phyloP scores from a whole-genome alignment of 768 basidiomycete genomes.

The Lactarius tabidus region DNA sequence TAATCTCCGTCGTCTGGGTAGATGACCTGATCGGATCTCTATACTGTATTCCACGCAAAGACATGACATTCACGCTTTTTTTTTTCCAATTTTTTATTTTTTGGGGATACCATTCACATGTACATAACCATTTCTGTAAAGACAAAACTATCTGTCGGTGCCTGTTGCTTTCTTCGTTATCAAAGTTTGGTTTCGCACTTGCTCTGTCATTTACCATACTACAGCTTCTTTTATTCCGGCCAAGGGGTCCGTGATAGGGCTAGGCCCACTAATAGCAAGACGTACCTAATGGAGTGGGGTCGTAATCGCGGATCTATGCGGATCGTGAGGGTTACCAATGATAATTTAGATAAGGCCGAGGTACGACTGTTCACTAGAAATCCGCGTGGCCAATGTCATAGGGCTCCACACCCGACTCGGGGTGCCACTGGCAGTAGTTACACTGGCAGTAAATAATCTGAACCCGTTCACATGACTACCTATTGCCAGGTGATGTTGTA shows the following conservation, averaged over 20 bases:
- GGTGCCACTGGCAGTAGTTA: not conserved
- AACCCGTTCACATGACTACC: too few species aligned
- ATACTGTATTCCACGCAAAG: conserved; percentile 11
- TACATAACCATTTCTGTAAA: not conserved
- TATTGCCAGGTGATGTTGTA: too few species aligned
- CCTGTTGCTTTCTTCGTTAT: not conserved
- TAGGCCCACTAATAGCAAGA: not conserved
- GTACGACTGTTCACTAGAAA: not conserved
- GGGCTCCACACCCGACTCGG: too few species aligned
- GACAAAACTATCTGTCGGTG: not conserved
- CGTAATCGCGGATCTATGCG: not conserved
- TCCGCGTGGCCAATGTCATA: not conserved
- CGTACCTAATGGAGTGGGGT: not conserved
- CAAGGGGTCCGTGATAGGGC: not conserved
- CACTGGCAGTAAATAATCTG: not conserved
- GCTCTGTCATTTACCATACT: not conserved
- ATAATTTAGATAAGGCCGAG: not conserved
- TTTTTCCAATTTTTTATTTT: not conserved
- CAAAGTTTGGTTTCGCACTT: not conserved
- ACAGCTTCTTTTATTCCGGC: not conserved
- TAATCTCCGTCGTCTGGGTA: not conserved
- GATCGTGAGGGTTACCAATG: not conserved
- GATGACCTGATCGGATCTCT: not conserved
- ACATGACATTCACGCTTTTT: conserved; percentile 8
- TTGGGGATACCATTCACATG: not conserved